Base-by-base conservation (phyloP, 192 early-diverging fungal genomes). In the Linnemannia elongata region DNA sequence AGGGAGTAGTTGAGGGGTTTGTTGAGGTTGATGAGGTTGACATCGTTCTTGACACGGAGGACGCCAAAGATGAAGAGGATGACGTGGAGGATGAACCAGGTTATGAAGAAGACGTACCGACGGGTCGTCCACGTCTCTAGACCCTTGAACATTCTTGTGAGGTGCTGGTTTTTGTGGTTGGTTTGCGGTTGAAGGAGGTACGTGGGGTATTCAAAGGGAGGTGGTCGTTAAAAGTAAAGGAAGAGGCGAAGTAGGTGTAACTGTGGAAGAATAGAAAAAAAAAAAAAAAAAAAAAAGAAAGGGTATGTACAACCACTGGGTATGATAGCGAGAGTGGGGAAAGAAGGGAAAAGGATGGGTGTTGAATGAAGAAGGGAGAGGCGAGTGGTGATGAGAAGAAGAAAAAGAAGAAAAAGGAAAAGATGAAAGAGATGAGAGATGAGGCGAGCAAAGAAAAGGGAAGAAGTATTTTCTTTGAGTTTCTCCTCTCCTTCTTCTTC, bases 31-130 rank as follows among this genome's bases (percentile, higher is more conserved):
- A 30, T 70, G 66, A 94, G 90, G 54, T 90, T 79, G 15, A n/a
- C 30, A 52, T 90, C 89, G 49, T 83, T 42, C 49, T 88, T 93
- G 80, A 93, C 92, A 79, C 88, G 88, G 69, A 91, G 72, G 82
- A 88, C 79, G 41, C 92, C 92, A 66, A 83, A 93, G 36, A 90
- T 88, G 80, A 91, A 93, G 52, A 90, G 81, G 27, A 77, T 75
- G 18, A 88, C 79, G 60, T 93, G 92, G 73, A 82, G 55, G 70
- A 85, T 70, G 79, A 89, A 82, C 85, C 85, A 87, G 68, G 41
- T 81, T 49, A 81, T 78, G 76, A 87, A 87, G 76, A 87, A 87
- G 57, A 63, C 47, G 68, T 81, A 87, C 6, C 85, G 85, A 36
- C 85, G 79, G 41, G 72, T 36, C 33, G 85, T 87, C 85, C 85